These are phyloP conservation scores for Leptoxyphium fumago DNA, from an alignment of 2,329 filamentous ascomycete species.

Conservation along the genomic window DNA sequence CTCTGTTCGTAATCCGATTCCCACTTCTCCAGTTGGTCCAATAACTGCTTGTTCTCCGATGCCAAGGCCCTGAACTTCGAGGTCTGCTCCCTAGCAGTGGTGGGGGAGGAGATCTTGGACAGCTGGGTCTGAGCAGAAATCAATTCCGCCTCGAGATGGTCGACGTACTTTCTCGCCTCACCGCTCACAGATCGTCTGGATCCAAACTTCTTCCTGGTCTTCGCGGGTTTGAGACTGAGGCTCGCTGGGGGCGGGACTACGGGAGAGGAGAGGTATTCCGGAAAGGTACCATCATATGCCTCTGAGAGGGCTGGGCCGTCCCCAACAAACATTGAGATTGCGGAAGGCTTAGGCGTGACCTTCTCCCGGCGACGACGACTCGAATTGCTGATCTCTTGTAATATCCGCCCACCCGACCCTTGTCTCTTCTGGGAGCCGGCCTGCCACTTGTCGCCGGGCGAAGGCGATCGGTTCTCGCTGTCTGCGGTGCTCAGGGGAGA, in stretches of 20 bases:
- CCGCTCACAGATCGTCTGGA: constrained; percentile 20
- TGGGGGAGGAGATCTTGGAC: constrained; percentile 26
- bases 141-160: constrained; percentile 34
- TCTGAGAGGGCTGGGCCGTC: constrained; percentile 1
- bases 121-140: constrained; percentile 25
- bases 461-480: constrained; percentile 11
- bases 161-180: constrained; percentile 32
- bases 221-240: constrained; percentile 7
- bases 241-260: constrained; percentile 6
- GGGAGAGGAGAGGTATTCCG: constrained; percentile 2
- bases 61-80: constrained; percentile 23
- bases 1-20: constrained; percentile 23
- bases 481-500: constrained; percentile 8
- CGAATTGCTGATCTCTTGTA: constrained; percentile 9
- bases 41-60: constrained; percentile 19
- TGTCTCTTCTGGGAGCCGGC: neutral
- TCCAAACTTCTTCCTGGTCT: constrained; percentile 11
- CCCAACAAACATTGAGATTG: neutral
- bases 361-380: constrained; percentile 8
- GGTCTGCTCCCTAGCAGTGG: constrained; percentile 20
- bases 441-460: constrained; percentile 1
- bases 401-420: constrained; percentile 1
- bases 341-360: constrained; percentile 2
- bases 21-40: constrained; percentile 23
- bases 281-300: constrained; percentile 6